phyloP scores from a whole-genome alignment of 2,329 filamentous ascomycete species.

The Corinectria fuckeliana region DNA sequence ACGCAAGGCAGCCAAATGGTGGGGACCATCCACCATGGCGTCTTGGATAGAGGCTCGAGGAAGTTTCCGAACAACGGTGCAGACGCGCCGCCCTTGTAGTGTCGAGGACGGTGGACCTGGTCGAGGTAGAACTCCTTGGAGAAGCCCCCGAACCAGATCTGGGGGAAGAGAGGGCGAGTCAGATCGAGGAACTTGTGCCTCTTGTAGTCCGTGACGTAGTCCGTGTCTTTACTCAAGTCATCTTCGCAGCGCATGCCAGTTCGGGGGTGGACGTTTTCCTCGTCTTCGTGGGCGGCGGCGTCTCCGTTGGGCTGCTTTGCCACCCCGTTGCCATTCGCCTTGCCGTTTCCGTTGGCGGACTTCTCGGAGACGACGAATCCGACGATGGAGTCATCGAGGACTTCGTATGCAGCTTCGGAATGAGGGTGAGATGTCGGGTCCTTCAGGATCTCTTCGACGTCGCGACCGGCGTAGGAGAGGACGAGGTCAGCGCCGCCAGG shows the following conservation, averaged over 20 bases:
- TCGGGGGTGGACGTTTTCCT: slow-evolving; percentile 56
- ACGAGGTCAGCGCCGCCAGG: slow-evolving; percentile 90
- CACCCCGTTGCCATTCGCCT: slow-evolving; percentile 41
- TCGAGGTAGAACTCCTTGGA: slow-evolving; percentile 96
- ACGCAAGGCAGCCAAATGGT: slow-evolving; percentile 84
- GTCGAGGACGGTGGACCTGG: slow-evolving; percentile 92
- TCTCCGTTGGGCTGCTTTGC: slow-evolving; percentile 40
- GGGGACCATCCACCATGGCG: slow-evolving; percentile 92
- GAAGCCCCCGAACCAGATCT: slow-evolving; percentile 89
- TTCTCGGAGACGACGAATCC: slow-evolving; percentile 76
- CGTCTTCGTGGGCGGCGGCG: slow-evolving; percentile 36
- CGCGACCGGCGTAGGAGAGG: slow-evolving; percentile 87
- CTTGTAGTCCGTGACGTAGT: slow-evolving; percentile 77
- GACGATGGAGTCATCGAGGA: slow-evolving; percentile 84
- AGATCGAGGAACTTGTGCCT: slow-evolving; percentile 94
- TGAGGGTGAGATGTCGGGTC: slow-evolving; percentile 85
- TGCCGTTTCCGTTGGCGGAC: slow-evolving; percentile 46
- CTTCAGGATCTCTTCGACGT: slow-evolving; percentile 81
- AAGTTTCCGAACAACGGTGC: slow-evolving; percentile 98
- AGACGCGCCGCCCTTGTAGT: slow-evolving; percentile 92
- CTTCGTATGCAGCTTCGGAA: slow-evolving; percentile 93
- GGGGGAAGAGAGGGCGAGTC: slow-evolving; percentile 80
- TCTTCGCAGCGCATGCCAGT: slow-evolving; percentile 92
- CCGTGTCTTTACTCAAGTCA: slow-evolving; percentile 86
- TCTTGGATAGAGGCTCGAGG: slow-evolving; percentile 95